These are phyloP conservation scores for Spencermartinsiella ligniputridi DNA, from an alignment of 1,139 yeast genomes.

Conservation along the genomic window DNA sequence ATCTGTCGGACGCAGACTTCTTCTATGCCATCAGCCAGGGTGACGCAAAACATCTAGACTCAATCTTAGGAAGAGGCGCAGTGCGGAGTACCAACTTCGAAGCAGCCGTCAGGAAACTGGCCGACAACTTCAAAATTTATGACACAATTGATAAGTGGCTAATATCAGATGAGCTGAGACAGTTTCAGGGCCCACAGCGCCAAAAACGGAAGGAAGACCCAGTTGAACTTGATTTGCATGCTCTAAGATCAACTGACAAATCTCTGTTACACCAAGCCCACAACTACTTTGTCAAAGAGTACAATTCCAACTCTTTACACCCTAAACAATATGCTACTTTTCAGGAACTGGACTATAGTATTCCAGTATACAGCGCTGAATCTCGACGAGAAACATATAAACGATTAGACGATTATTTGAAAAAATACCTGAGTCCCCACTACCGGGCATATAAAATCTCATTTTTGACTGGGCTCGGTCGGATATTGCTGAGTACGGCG, in stretches of 20 bases:
- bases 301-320: conserved; percentile 2
- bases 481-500: not conserved
- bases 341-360: not conserved
- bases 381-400: not conserved
- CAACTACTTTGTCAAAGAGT: conserved; percentile 9
- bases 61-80: conserved; percentile 21
- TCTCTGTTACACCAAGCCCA: conserved; percentile 10
- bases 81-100: conserved; percentile 23
- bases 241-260: conserved; percentile 7
- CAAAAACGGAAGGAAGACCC: not conserved
- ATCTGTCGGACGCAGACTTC: not conserved
- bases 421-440: not conserved
- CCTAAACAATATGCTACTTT: not conserved
- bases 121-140: conserved; percentile 26
- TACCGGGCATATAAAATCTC: no score
- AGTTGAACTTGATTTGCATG: conserved; percentile 5
- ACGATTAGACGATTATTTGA: not conserved
- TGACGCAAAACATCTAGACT: conserved; percentile 16
- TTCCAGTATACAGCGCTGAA: not conserved
- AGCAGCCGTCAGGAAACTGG: conserved; percentile 28
- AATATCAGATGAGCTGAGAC: conserved; percentile 18
- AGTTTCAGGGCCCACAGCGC: not conserved
- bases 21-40: conserved; percentile 3
- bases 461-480: not conserved
- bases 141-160: conserved; percentile 24